Conservation (phyloP, 1,284 basidiomycete species). For the Apiotrichum gracile region DNA sequence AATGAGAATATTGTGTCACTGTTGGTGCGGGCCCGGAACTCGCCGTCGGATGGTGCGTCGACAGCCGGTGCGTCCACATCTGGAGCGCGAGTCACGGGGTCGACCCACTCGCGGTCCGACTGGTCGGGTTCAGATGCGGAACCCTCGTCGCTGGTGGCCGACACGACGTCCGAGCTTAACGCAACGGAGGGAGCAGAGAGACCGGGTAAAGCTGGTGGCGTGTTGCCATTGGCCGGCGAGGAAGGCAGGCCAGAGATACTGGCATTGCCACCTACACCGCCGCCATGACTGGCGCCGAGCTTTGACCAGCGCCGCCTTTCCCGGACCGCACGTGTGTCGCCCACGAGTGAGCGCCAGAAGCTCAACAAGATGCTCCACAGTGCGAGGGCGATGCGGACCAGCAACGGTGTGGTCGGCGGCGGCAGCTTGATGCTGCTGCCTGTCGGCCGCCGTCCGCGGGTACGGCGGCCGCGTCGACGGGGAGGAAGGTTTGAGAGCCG, state of each 20-base stretch:
- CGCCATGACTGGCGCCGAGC: not conserved
- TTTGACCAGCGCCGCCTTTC: not conserved
- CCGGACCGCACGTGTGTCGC: conserved; percentile 37
- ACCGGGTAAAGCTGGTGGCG: not conserved
- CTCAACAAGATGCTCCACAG: conserved; percentile 41
- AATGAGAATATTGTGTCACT: conserved; percentile 25
- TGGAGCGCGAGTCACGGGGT: conserved; percentile 42
- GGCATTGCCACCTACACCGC: not conserved
- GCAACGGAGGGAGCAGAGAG: not conserved
- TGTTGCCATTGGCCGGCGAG: not conserved
- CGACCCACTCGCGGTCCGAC: conserved; percentile 29
- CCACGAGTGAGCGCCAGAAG: conserved; percentile 42
- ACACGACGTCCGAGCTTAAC: conserved; percentile 1
- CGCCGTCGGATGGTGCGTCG: conserved; percentile 18
- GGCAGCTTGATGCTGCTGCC: conserved; percentile 35
- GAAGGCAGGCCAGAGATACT: not conserved
- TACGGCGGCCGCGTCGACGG: not conserved
- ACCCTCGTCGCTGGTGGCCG: conserved; percentile 13
- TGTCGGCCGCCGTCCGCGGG: conserved; percentile 10
- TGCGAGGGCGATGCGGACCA: conserved; percentile 36
- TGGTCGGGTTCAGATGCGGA: conserved; percentile 15
- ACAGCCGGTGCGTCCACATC: conserved; percentile 8
- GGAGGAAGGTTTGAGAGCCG: conserved; percentile 1
- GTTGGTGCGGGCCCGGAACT: conserved; percentile 18
- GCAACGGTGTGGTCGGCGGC: conserved; percentile 36